Base-by-base conservation (phyloP, 2,329 filamentous ascomycete genomes). In the Fusarium lyarnte region DNA sequence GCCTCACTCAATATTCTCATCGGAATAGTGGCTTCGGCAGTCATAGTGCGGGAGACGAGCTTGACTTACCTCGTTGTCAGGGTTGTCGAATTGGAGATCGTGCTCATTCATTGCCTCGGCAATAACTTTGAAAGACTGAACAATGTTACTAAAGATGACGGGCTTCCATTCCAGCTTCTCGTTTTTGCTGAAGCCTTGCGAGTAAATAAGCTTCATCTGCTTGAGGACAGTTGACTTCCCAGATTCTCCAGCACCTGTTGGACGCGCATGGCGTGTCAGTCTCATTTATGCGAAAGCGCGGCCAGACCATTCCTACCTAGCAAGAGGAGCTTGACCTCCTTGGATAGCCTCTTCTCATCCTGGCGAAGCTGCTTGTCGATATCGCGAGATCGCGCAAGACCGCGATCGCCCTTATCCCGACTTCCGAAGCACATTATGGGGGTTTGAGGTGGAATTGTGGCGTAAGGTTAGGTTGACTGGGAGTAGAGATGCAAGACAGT, bases 201-300 rank as follows among this genome's bases (percentile, higher is more conserved):
- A 91, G 82, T 98, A 96, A 77, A 99, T 98, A 82, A 99, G 91
- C 82, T 95, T 95, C 96, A 99, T 98, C 87, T 98, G 95, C 86
- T 98, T 98, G 74, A 98, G 89, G 66, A 98, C 95, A 3, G 95
- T 98, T 13, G 95, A 98, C 84, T 98, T 98, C 74, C 95, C 83
- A 49, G 83, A 83, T 93, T 98, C 95, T 80, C 95, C 95, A 78
- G 95, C 95, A 82, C 95, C 95, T 98, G 76, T 72, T 57, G 42
- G 41, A 55, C 36, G 63, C 63, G 53, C 51, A 66, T 36, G 39
- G 59, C 42, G 31, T 54, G 66, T 76, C 49, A 76, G 74, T 57
- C 38, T 66, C n/a, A 19, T 39, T 46, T 33, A 9, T 49, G 21
- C 49, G 25, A 25, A 29, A 38, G 31, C 46, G 43, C 33, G 46